Evolutionary conservation across 305 asterid species (phyloP), one percentile per base, ranked within the genome.

Genomic region (Petunia hybrid): DNA sequence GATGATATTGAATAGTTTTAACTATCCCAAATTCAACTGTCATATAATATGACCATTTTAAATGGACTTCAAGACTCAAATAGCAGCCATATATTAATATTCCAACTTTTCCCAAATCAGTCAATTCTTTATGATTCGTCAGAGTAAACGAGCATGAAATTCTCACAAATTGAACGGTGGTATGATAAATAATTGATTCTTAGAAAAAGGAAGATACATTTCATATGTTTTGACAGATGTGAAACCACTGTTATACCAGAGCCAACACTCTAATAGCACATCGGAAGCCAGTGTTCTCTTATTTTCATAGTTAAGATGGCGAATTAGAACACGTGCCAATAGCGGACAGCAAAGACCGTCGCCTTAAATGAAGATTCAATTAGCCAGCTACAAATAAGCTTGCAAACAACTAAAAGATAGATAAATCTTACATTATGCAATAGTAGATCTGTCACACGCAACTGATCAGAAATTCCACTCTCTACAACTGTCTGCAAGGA

Each of bases 381-480:
- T 45, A 65, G 43, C 7, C 43, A 36, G 13, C 43, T 35, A 7
- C 2, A 36, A 65, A 16, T 8, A 65, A 35, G 35, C 13, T 13
- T 53, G 66, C 22, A 14, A 38, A 76, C 80, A 31, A 55, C 31
- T 31, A 55, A 22, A 53, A 53, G 77, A 75, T 16, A 64, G 79
- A 78, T 41, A 86, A 84, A 80, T 53, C 94, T 89, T 85, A 95
- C 98, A 84, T 95, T 93, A 80, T 93, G 91, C 83, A 92, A 78
- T 42, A 95, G 87, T 84, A 92, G 97, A 82, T 95, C 98, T 2
- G 95, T 86, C 85, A 94, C 94, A 4, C 92, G 94, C 87, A 90
- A 70, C 83, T 88, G 97, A 89, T 93, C 95, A 8, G 99, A 85
- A 84, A 91, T 90, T 83, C 98, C 92, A 89, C 97, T 90, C 83